Base-by-base conservation (phyloP, 1,139 yeast species). In the Scheffersomyces illinoinensis region DNA sequence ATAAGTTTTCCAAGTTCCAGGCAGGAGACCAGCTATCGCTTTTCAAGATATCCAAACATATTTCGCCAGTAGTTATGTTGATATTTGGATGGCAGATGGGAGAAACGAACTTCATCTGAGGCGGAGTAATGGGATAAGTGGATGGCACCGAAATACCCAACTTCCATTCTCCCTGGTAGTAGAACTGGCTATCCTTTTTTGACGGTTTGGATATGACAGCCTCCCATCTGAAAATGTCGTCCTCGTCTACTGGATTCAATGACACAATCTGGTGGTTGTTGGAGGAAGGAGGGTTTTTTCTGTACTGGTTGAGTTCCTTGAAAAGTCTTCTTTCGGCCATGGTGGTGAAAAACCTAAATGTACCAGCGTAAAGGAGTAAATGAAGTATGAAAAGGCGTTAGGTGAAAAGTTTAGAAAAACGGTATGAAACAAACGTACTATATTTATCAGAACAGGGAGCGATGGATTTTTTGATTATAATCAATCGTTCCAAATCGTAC, bases 21-120 rank as follows among this genome's bases (percentile, higher is more conserved):
- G 96, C 96, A 0, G 97, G 97, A 0, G 95, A 85, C 97, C 97
- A 93, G 61, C 83, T 84, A 10, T 76, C 81, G 50, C 69, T 71
- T 64, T 86, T 85, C 58, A 90, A 77, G 17, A 92, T 89, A 70
- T 92, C 97, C n/a, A 93, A 75, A 71, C 98, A 93, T 63, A 85
- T 85, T 69, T 86, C 85, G 53, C 92, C 92, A 61, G 83, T 77
- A 8, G 58, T 58, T 76, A 85, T 80, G 68, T 87, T 89, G 63
- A 88, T 87, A 70, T 88, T 88, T 58, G 93, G 93, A 67, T 88
- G 93, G 80, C 87, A 87, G 79, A 88, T 87, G 58, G 89, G 89
- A 54, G 89, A 81, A 51, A 81, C 79, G 73, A 88, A 88, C 64
- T 80, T 82, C 67, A 88, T 82, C 26, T 65, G 68, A 2, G 97